Evolutionary conservation across 2,329 filamentous ascomycete species (phyloP), one percentile per base, ranked within the genome.

Genomic region (Teratosphaeriaceae sp.): DNA sequence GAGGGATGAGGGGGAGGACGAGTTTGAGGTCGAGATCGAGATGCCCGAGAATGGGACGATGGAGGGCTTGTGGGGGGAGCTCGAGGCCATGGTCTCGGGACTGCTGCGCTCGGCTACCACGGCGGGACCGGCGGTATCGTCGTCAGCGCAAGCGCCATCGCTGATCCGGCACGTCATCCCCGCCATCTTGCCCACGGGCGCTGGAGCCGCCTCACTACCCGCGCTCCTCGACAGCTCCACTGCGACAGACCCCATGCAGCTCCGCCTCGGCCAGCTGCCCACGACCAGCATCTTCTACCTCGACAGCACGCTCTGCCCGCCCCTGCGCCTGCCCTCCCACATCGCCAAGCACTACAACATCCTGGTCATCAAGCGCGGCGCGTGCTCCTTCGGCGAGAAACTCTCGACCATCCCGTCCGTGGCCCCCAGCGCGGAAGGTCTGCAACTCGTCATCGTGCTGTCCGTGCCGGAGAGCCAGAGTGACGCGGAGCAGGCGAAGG

Each of bases 371-470:
- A 80, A 78, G 21, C 80, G 92, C 5, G 90, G 92, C 29, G 80
- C 79, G 1, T 98, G 92, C 67, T 84, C 77, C 19, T 97, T 97
- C 64, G 82, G 78, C 26, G 69, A 83, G 21, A 98, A 98, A 63
- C 68, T 97, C 1, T 73, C 76, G 40, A 89, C 87, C 51, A 88
- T 97, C n/a, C 88, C 90, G 1, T 77, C 79, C 8, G 90, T 82
- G 60, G 26, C 33, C n/a, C 38, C 43, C 4, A 19, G 23, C 1
- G 19, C 15, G 13, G 35, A 39, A 2, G 73, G 80, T 1, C 69
- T 97, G 15, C 85, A 94, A 62, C 75, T 97, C 3, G 87, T 97
- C 21, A 69, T 97, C 33, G 68, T 96, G 0, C 78, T 96, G 3
- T 81, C 75, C 13, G 78, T 76, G 42, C 76, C 79, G 2, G 75